phyloP scores from a whole-genome alignment of 1,139 yeast genomes.

The Candida pseudocylindracea region DNA sequence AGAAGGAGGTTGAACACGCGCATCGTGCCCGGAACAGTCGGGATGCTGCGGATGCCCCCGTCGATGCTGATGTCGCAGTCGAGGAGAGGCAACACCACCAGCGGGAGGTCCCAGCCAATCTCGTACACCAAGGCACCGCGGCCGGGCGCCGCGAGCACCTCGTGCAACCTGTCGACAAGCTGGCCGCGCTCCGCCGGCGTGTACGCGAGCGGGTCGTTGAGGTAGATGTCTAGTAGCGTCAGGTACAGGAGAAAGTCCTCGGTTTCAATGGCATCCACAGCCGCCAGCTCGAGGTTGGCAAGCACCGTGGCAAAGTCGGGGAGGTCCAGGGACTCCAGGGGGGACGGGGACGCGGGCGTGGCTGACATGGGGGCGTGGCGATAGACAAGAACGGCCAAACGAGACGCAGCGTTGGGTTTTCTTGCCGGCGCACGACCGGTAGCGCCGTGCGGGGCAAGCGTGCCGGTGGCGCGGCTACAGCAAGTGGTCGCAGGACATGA shows the following conservation, averaged over 20 bases:
- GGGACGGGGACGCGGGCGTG: too few species aligned
- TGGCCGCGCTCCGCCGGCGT: constrained; percentile 22
- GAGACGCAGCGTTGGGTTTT: too few species aligned
- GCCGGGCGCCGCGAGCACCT: constrained; percentile 5
- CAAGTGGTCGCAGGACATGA: too few species aligned
- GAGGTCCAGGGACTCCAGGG: constrained; percentile 1
- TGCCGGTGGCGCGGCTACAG: too few species aligned
- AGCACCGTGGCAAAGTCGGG: constrained; percentile 9
- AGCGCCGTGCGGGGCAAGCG: too few species aligned
- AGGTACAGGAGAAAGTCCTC: constrained; percentile 51
- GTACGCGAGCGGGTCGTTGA: constrained; percentile 23
- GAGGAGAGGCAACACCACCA: constrained; percentile 24
- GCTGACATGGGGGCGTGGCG: too few species aligned
- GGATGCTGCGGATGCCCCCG: constrained; percentile 10
- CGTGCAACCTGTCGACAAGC: constrained; percentile 16
- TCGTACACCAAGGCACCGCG: constrained; percentile 19
- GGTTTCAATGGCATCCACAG: constrained; percentile 15
- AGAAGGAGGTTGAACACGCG: constrained; percentile 38
- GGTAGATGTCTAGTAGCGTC: constrained; percentile 42
- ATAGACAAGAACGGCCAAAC: too few species aligned
- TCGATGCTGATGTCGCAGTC: constrained; percentile 8
- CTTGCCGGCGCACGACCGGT: too few species aligned
- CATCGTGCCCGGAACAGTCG: constrained; percentile 15
- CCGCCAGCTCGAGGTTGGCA: constrained; percentile 11
- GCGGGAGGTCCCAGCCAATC: constrained; percentile 81